Conservation (phyloP, 78 protist genomes). For the Andalucia godoyi region DNA sequence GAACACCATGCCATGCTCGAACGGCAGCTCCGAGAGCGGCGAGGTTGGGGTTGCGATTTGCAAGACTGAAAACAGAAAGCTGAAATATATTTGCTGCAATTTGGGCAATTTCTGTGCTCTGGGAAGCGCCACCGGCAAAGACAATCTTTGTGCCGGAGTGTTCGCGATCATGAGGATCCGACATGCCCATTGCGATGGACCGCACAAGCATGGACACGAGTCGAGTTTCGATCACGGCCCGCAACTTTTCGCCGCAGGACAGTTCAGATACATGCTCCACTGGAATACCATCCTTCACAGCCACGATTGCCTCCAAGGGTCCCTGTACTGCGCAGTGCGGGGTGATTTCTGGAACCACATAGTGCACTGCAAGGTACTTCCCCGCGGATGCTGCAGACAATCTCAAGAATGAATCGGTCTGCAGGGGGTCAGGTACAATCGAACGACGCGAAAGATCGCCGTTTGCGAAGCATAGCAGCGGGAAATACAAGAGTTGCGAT, state of each 20-base stretch:
- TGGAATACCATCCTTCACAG: background rate
- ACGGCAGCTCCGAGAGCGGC: conserved; percentile 28
- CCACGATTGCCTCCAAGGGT: background rate
- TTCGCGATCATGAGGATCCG: background rate
- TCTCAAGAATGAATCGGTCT: background rate
- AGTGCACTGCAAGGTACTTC: conserved; percentile 17
- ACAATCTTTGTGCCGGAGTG: too few species aligned
- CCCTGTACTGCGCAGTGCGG: background rate
- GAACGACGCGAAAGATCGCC: background rate
- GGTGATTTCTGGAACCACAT: conserved; percentile 9
- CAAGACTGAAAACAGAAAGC: background rate
- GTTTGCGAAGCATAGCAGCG: conserved; percentile 16
- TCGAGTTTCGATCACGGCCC: conserved; percentile 14
- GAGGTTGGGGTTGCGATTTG: background rate
- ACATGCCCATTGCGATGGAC: background rate
- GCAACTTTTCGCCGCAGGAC: background rate
- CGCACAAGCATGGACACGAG: conserved; percentile 17
- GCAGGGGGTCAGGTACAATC: background rate
- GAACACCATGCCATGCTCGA: conserved; percentile 7
- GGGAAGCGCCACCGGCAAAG: conserved; percentile 20
- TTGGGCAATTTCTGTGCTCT: background rate
- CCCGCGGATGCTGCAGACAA: background rate
- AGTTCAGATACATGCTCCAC: too few species aligned
- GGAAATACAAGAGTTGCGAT: background rate
- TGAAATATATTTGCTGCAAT: conserved; percentile 15